A percentile compares a stretch with the other conserved stretches of the same genome.
phyloP scores from a whole-genome alignment of 257 asterid genomes.

The Leonotis leonurus region DNA sequence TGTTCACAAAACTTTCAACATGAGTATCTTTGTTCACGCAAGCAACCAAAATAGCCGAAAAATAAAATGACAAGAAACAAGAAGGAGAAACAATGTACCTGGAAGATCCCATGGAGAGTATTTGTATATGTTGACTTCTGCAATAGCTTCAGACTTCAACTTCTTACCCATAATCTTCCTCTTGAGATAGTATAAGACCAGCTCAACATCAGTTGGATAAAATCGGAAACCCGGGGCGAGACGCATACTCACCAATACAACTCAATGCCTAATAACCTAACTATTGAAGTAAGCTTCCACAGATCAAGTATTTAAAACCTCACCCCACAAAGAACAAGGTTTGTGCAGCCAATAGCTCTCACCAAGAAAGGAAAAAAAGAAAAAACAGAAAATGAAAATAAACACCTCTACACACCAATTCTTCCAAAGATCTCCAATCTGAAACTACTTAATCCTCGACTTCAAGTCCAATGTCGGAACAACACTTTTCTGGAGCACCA shows the following conservation, averaged over 20 bases:
- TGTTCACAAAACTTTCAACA: background rate
- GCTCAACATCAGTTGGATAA: constrained; percentile 82
- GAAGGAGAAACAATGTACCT: constrained; percentile 31
- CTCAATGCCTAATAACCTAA: constrained; percentile 13
- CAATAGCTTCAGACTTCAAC: constrained; percentile 52
- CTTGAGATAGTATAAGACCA: constrained; percentile 72
- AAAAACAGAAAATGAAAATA: background rate
- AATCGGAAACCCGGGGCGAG: constrained; percentile 90
- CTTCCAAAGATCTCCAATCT: constrained; percentile 12
- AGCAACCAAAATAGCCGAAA: background rate
- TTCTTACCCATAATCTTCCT: constrained; percentile 62
- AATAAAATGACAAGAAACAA: background rate
- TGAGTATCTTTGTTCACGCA: background rate
- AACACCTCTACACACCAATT: constrained; percentile 17
- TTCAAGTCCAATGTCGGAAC: constrained; percentile 92
- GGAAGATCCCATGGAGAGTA: constrained; percentile 93
- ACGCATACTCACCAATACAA: constrained; percentile 28
- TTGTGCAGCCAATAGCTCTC: background rate
- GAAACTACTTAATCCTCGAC: background rate
- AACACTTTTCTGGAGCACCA: constrained; percentile 55
- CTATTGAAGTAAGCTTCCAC: constrained; percentile 8
- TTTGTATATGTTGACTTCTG: constrained; percentile 73
- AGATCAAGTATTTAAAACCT: background rate
- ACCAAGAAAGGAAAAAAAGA: background rate
- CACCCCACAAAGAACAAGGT: constrained; percentile 13